A percentile compares a stretch with the other conserved stretches of the same genome.
Evolutionary conservation across 2,329 filamentous ascomycete genomes (phyloP).

Genomic region (Bipolaris zeicola): DNA sequence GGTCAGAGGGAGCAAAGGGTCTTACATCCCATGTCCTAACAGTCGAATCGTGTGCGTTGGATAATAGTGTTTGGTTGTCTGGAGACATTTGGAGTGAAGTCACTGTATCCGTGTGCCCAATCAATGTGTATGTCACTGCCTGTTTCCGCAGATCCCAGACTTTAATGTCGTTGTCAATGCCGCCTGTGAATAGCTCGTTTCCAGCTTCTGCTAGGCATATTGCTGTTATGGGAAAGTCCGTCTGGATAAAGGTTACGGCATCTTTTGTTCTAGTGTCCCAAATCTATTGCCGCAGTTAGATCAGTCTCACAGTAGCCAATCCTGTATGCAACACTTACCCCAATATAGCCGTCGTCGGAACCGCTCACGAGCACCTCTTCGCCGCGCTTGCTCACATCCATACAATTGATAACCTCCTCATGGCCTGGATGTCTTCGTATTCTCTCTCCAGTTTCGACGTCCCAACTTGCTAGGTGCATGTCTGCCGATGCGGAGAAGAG

Average conservation of each 20-base stretch:
- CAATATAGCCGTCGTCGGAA: slow-evolving; percentile 91
- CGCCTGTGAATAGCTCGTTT: slow-evolving; percentile 91
- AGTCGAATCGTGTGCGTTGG: slow-evolving; percentile 91
- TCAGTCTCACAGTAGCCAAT: neutral
- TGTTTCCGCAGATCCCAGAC: slow-evolving; percentile 97
- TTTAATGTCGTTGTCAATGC: slow-evolving; percentile 96
- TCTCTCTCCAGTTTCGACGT: slow-evolving; percentile 86
- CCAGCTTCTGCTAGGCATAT: slow-evolving; percentile 91
- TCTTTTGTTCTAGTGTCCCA: slow-evolving; percentile 95
- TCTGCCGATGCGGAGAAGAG: slow-evolving; percentile 94
- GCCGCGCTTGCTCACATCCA: slow-evolving; percentile 87
- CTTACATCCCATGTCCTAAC: slow-evolving; percentile 95
- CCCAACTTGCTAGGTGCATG: slow-evolving; percentile 92
- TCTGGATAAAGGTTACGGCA: slow-evolving; percentile 85
- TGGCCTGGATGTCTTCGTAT: slow-evolving; percentile 93
- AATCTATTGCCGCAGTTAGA: slow-evolving; percentile 56
- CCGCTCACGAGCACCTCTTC: slow-evolving; percentile 90
- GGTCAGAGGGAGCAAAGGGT: slow-evolving; percentile 87
- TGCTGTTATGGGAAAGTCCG: slow-evolving; percentile 89
- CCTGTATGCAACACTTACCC: slow-evolving; percentile 49
- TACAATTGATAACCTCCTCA: slow-evolving; percentile 91
- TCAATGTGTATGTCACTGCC: slow-evolving; percentile 81
- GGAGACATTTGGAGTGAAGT: slow-evolving; percentile 91
- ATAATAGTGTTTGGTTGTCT: slow-evolving; percentile 86
- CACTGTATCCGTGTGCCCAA: slow-evolving; percentile 89